Evolutionary conservation across 2,329 filamentous ascomycete genomes (phyloP).

Genomic region (Diaporthe aspalathi): DNA sequence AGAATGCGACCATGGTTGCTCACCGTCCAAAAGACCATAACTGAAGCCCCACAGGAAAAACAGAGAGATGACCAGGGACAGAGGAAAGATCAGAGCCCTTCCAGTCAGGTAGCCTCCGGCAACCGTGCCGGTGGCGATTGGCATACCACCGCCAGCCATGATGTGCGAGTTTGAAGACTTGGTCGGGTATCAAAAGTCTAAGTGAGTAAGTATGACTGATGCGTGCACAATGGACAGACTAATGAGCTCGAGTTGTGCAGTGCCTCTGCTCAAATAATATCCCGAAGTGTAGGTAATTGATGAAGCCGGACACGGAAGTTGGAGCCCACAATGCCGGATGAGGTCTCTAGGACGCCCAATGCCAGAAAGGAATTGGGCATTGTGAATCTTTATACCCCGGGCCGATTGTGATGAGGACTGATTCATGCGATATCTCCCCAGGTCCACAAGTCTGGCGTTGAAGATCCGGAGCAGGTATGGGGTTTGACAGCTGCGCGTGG

Average conservation of each 20-base stretch:
- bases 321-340: constrained; percentile 21
- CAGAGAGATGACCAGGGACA: constrained; percentile 47
- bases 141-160: constrained; percentile 33
- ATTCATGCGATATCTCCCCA: constrained; percentile 30
- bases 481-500: constrained; percentile 17
- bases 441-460: constrained; percentile 25
- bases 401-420: constrained; percentile 8
- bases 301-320: constrained; percentile 13
- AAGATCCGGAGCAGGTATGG: constrained; percentile 30
- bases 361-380: constrained; percentile 19
- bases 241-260: neutral
- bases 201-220: neutral
- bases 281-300: neutral
- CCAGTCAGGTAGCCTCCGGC: constrained; percentile 32
- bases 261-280: neutral
- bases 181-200: neutral
- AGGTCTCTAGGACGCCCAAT: neutral
- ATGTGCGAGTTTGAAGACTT: neutral
- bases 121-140: constrained; percentile 22
- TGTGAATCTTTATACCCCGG: constrained; percentile 26
- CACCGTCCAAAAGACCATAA: constrained; percentile 50
- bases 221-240: neutral
- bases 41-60: constrained; percentile 54
- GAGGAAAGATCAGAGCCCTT: constrained; percentile 23
- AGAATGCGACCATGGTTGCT: neutral